Evolutionary conservation across 106 monocot species (phyloP).

Genomic region (Platanthera zijinensis): DNA sequence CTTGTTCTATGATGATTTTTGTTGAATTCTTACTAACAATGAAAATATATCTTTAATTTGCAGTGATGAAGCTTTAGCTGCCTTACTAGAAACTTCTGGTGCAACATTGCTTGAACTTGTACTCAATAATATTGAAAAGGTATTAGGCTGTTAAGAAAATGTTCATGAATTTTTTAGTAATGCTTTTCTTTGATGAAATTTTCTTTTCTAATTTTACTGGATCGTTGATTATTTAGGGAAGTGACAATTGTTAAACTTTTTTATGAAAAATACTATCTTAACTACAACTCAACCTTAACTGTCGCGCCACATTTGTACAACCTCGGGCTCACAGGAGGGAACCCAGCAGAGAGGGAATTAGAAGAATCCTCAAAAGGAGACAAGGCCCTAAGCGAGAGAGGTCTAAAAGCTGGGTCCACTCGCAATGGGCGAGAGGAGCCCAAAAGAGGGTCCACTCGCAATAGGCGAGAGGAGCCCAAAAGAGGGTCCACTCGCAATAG

Average conservation of each 20-base stretch:
- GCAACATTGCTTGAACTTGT: conserved; percentile 52
- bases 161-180: neutral
- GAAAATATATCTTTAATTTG: neutral
- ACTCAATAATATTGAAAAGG: conserved; percentile 62
- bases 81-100: conserved; percentile 66
- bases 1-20: neutral
- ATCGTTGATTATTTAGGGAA: neutral
- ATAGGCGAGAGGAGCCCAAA: too few species aligned
- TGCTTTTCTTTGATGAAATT: neutral
- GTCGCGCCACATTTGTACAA: neutral
- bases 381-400: too few species aligned
- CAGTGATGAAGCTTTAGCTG: conserved; percentile 83
- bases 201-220: neutral
- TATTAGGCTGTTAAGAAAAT: conserved; percentile 4
- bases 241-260: neutral
- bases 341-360: too few species aligned
- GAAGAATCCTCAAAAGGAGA: too few species aligned
- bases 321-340: too few species aligned
- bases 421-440: too few species aligned
- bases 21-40: neutral
- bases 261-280: neutral
- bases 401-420: too few species aligned
- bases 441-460: too few species aligned
- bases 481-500: too few species aligned
- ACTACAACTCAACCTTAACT: neutral